A percentile compares a stretch with the other conserved stretches of the same genome.
Evolutionary conservation across 169 alveolate genomes (phyloP).

Genomic region (Sarcocystis neurona): DNA sequence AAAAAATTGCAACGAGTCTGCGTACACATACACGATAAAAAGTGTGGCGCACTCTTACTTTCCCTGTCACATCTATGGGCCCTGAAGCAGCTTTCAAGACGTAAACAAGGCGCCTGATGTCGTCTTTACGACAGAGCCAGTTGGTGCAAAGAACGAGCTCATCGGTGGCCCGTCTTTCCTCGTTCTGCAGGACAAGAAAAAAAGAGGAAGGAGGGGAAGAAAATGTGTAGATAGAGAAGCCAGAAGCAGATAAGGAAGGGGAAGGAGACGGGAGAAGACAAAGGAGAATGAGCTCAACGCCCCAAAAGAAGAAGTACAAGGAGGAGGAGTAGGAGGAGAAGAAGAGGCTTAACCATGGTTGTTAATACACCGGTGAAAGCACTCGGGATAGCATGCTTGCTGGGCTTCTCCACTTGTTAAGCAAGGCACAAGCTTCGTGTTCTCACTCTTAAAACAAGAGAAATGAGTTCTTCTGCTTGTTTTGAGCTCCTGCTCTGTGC

Average conservation of each 20-base stretch:
- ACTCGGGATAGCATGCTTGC: too few species aligned
- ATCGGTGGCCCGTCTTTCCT: neutral
- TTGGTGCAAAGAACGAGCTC: slow-evolving; percentile 28
- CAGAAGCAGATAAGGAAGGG: too few species aligned
- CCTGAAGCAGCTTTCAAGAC: slow-evolving; percentile 47
- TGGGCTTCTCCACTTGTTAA: too few species aligned
- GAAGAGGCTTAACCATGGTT: too few species aligned
- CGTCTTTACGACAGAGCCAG: neutral
- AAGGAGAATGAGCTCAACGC: neutral
- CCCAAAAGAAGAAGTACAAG: neutral
- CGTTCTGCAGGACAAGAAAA: neutral
- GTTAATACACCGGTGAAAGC: too few species aligned
- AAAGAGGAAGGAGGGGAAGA: neutral
- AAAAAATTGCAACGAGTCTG: neutral
- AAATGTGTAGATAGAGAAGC: neutral
- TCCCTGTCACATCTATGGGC: slow-evolving; percentile 47
- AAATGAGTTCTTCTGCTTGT: too few species aligned
- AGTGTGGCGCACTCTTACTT: too few species aligned
- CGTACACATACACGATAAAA: neutral
- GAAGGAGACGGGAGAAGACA: too few species aligned
- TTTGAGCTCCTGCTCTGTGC: too few species aligned
- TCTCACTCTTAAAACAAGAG: too few species aligned
- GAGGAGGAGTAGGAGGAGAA: too few species aligned
- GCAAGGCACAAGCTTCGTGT: too few species aligned
- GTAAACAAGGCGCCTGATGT: slow-evolving; percentile 9